A percentile compares a stretch with the other conserved stretches of the same genome.
phyloP scores from a whole-genome alignment of 1,139 yeast genomes.

The Diutina neorugosa region DNA sequence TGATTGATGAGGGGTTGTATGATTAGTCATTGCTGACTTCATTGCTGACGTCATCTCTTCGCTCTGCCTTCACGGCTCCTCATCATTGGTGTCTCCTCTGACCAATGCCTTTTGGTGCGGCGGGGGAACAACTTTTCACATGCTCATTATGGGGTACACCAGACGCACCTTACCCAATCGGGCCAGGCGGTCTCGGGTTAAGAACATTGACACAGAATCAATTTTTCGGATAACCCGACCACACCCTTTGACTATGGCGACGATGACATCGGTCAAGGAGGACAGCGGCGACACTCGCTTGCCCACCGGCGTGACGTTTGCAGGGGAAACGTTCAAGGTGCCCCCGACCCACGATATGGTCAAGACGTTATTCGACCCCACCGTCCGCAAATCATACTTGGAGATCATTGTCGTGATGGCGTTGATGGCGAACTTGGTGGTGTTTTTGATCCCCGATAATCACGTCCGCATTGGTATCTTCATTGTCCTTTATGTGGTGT shows the following conservation, averaged over 20 bases:
- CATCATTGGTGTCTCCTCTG: too few species aligned
- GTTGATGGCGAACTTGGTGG: conserved; percentile 37
- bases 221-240: neutral
- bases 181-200: neutral
- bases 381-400: conserved; percentile 53
- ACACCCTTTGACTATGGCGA: neutral
- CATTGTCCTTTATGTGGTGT: conserved; percentile 49
- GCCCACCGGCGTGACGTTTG: conserved; percentile 33
- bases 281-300: neutral
- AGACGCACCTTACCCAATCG: neutral
- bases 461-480: conserved; percentile 30
- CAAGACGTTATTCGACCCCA: conserved; percentile 69
- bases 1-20: too few species aligned
- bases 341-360: conserved; percentile 86
- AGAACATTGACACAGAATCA: neutral
- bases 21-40: too few species aligned
- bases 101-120: too few species aligned
- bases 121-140: neutral
- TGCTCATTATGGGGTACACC: neutral
- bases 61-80: too few species aligned
- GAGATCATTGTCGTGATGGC: conserved; percentile 48
- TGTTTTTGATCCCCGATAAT: conserved; percentile 26
- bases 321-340: conserved; percentile 44
- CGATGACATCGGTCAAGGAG: neutral
- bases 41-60: too few species aligned